Conservation (phyloP, 768 basidiomycete species). For the Boletus huronensis region DNA sequence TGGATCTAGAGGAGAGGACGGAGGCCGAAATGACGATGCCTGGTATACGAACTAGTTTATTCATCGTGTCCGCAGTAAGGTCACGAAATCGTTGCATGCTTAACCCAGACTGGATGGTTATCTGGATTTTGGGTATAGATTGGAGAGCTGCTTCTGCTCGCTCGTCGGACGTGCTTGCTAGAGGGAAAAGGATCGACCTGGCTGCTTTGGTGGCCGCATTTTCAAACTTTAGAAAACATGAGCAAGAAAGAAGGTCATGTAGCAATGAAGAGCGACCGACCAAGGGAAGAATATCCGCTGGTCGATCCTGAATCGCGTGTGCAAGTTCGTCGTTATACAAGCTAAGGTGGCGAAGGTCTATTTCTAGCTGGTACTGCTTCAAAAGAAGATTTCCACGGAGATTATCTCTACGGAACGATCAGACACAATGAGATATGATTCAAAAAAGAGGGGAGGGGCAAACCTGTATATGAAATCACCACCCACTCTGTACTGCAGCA, state of each 20-base stretch:
- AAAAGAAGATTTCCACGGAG: conserved; percentile 84
- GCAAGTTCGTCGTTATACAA: conserved; percentile 94
- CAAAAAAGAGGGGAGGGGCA: conserved; percentile 15
- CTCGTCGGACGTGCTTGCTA: conserved; percentile 50
- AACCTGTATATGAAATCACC: conserved; percentile 92
- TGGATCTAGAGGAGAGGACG: conserved; percentile 88
- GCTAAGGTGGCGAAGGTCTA: conserved; percentile 74
- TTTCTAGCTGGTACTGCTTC: conserved; percentile 83
- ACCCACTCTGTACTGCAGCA: conserved; percentile 83
- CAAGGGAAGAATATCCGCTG: conserved; percentile 83
- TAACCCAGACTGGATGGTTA: conserved; percentile 84
- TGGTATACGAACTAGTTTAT: conserved; percentile 92
- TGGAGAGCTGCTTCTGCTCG: conserved; percentile 45
- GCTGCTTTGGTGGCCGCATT: conserved; percentile 85
- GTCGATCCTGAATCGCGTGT: conserved; percentile 83
- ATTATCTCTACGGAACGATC: conserved; percentile 56
- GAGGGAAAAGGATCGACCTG: conserved; percentile 76
- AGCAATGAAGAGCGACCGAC: conserved; percentile 42
- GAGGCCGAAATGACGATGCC: conserved; percentile 98
- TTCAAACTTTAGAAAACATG: conserved; percentile 65
- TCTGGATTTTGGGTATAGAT: conserved; percentile 72
- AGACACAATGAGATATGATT: background rate
- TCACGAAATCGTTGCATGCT: conserved; percentile 94
- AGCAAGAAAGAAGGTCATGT: background rate
- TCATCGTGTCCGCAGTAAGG: conserved; percentile 90